These are phyloP conservation scores for Hypsizygus ulmarius DNA, from an alignment of 1,284 basidiomycete genomes.

Conservation along the genomic window DNA sequence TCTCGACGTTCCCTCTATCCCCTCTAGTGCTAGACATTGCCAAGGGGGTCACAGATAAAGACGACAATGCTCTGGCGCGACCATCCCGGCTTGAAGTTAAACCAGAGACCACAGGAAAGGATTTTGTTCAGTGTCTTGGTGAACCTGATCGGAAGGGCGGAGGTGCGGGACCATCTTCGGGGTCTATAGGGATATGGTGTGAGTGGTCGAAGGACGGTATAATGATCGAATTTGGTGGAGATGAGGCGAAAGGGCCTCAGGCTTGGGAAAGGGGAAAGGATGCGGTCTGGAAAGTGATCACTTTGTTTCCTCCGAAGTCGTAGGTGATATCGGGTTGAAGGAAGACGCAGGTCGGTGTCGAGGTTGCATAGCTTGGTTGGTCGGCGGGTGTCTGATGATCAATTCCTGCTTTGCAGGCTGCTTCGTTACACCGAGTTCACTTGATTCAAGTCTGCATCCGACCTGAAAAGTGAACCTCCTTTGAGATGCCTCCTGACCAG, in stretches of 20 bases:
- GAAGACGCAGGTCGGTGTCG: too few species aligned
- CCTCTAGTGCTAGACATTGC: constrained; percentile 46
- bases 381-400: too few species aligned
- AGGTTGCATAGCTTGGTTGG: too few species aligned
- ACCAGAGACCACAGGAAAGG: constrained; percentile 62
- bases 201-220: constrained; percentile 82
- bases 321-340: too few species aligned
- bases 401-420: too few species aligned
- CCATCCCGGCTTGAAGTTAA: constrained; percentile 45
- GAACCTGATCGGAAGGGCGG: constrained; percentile 88
- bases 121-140: constrained; percentile 71
- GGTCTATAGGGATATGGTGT: constrained; percentile 89
- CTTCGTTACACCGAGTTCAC: too few species aligned
- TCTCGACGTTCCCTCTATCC: constrained; percentile 52
- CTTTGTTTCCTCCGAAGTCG: constrained; percentile 47
- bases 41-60: constrained; percentile 35
- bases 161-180: constrained; percentile 73
- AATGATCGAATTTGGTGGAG: constrained; percentile 81
- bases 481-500: neutral
- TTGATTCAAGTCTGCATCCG: too few species aligned
- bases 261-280: constrained; percentile 86
- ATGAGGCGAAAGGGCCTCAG: constrained; percentile 70
- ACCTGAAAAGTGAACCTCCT: neutral
- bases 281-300: constrained; percentile 72
- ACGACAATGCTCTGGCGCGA: constrained; percentile 32